Evolutionary conservation across 2,329 filamentous ascomycete species (phyloP), one percentile per base, ranked within the genome.

Genomic region (Rhynchosporium agropyri): DNA sequence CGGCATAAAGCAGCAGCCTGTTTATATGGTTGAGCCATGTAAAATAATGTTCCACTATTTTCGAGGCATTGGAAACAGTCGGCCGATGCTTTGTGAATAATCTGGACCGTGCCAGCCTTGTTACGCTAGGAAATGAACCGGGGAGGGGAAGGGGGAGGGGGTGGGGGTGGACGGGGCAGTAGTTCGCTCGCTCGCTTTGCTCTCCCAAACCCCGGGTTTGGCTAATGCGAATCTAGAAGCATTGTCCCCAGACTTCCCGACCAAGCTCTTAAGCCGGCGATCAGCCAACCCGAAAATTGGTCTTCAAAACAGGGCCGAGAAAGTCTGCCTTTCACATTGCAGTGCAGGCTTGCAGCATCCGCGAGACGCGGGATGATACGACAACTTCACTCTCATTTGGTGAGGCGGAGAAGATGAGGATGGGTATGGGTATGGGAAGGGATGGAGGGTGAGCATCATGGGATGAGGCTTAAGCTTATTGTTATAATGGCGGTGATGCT

Each of bases 291-390:
- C 40, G 36, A 40, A 26, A 29, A 40, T 26, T 54, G 4, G 3
- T 54, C 36, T 29, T 42, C 20, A 15, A 54, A 13, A 54, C 20
- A 54, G 51, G 51, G 51, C 51, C 51, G 51, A 54, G 33, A 20
- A 40, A 33, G 6, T 53, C 50, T 40, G 33, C 33, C 33, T 36
- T 36, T 20, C 20, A 1, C 20, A 20, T 20, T 36, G 33, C 33
- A 36, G 9, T 36, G 33, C 33, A 36, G 33, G 33, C 38, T 53
- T 20, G 20, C 20, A 20, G 49, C 49, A 53, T 53, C 33, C 33
- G 40, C 20, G 31, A 49, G 12, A 49, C 3, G 28, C 26, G 28
- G 46, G 26, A 31, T 28, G 26, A n/a, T 2, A n/a, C n/a, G 46
- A 13, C 20, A 10, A 20, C 6, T 36, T 36, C 9, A 29, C n/a